Percentiles rank a stretch among this genome's conserved stretches.
These are phyloP conservation scores for Nitzschia sp. DNA, from an alignment of 108 stramenopile genomes.

Conservation along the genomic window DNA sequence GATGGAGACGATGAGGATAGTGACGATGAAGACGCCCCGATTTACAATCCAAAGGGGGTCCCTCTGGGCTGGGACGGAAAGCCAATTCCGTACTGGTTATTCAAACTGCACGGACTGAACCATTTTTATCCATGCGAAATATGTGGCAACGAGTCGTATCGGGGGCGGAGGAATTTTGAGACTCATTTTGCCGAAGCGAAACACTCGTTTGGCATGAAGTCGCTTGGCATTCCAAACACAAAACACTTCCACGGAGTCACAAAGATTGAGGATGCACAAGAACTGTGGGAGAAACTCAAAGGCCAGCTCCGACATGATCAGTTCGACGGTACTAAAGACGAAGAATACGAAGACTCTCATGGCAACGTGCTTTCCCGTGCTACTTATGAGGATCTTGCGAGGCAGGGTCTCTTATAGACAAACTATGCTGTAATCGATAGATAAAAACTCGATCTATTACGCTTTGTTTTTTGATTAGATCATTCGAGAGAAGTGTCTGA, in stretches of 20 bases:
- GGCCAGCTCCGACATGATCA: conserved; percentile 66
- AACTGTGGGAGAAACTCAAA: conserved; percentile 88
- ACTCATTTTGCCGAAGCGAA: conserved; percentile 96
- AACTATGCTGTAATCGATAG: not conserved
- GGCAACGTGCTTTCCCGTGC: conserved; percentile 95
- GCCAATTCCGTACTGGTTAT: conserved; percentile 99
- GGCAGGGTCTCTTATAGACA: conserved; percentile 89
- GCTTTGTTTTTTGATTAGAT: conserved; percentile 38
- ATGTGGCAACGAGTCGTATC: conserved; percentile 96
- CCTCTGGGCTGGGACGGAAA: conserved; percentile 99
- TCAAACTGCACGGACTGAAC: conserved; percentile 99
- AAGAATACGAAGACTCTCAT: conserved; percentile 98
- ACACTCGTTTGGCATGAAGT: conserved; percentile 97
- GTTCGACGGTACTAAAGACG: conserved; percentile 84
- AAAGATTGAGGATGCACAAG: conserved; percentile 94
- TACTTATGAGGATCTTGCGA: conserved; percentile 94
- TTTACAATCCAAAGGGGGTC: conserved; percentile 99
- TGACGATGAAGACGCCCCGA: conserved; percentile 92
- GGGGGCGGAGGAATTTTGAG: conserved; percentile 93
- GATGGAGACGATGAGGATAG: conserved; percentile 57
- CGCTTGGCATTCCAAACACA: conserved; percentile 98
- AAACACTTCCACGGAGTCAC: conserved; percentile 99
- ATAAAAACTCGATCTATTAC: conserved; percentile 1
- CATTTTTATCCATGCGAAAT: conserved; percentile 97
- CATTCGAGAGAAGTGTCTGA: conserved; percentile 86